Conservation (phyloP, 441 rosid species). For the Oxalis stricta region DNA sequence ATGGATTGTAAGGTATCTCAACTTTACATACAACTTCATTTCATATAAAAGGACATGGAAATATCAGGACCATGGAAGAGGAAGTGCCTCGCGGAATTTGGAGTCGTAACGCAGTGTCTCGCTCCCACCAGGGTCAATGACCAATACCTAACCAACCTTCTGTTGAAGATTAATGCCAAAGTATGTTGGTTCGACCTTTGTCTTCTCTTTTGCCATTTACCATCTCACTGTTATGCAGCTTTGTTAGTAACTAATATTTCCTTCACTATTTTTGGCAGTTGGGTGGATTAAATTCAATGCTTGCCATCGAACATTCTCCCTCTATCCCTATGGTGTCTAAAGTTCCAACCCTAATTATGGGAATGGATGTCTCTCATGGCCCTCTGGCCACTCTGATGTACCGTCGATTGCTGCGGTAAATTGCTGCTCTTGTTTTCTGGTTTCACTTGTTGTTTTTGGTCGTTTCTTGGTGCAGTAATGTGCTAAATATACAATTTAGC, state of each 20-base stretch:
- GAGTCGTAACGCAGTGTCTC: constrained; percentile 67
- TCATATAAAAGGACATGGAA: neutral
- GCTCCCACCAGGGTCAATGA: constrained; percentile 56
- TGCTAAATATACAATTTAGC: neutral
- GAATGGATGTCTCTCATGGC: constrained; percentile 84
- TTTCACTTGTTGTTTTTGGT: neutral
- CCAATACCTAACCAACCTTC: constrained; percentile 54
- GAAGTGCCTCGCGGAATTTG: constrained; percentile 53
- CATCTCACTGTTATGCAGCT: neutral
- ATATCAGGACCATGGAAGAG: constrained; percentile 65
- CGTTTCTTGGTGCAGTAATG: neutral
- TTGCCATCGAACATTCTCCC: constrained; percentile 54
- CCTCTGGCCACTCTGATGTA: constrained; percentile 56
- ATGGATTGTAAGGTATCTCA: too few species aligned
- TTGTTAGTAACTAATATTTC: neutral
- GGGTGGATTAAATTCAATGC: constrained; percentile 60
- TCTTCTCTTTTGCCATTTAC: too few species aligned
- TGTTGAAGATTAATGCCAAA: constrained; percentile 74
- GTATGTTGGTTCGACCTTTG: constrained; percentile 11
- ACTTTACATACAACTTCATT: neutral
- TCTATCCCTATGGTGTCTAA: constrained; percentile 50
- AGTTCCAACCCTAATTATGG: constrained; percentile 60
- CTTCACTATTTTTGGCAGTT: constrained; percentile 37
- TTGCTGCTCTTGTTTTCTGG: neutral
- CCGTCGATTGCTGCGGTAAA: constrained; percentile 81